Base-by-base conservation (phyloP, 1,284 basidiomycete genomes). In the Trametes pubescens region DNA sequence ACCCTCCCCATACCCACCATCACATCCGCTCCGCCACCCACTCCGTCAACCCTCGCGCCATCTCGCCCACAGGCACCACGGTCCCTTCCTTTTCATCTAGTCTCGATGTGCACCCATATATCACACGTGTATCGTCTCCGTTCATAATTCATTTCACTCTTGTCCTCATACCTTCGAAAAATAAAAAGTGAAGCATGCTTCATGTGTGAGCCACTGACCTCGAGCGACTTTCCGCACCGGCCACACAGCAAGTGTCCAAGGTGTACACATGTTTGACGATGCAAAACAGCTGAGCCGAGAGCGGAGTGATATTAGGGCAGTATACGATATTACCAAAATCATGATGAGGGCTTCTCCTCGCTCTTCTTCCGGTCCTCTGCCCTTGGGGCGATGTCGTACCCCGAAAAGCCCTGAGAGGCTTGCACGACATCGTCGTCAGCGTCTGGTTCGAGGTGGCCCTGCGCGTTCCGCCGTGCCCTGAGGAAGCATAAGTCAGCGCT, bases 401-500 rank as follows among this genome's bases (percentile, higher is more conserved):
- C 74, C n/a, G 80, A 84, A 66, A 91, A 95, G 3, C 94, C 94
- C 51, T 92, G 81, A 1, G 93, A 93, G 48, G 84, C 85, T 70
- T 94, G 88, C 8, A 95, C 85, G 6, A 86, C 86, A 22, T 89
- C 86, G n/a, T 93, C 89, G 1, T 86, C 80, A 1, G 94, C 95
- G 73, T 96, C 94, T 7, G 94, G 94, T 65, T 95, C 94, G 10
- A 94, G 81, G 63, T 95, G 91, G 6, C 95, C 95, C 68, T 84
- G 84, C 32, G 85, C 79, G 72, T 96, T 96, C 66, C 94, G 81
- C 61, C 93, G 84, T 10, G 94, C 93, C 63, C 94, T 94, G 74
- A 16, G 8, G 44, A 8, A 48, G 21, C 21, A 21, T 21, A n/a
- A 32, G 40, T 55, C 53, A 55, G 40, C 16, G 22, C 16, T 21